phyloP scores from a whole-genome alignment of 75 land plant species.

The Larix kaempferi region DNA sequence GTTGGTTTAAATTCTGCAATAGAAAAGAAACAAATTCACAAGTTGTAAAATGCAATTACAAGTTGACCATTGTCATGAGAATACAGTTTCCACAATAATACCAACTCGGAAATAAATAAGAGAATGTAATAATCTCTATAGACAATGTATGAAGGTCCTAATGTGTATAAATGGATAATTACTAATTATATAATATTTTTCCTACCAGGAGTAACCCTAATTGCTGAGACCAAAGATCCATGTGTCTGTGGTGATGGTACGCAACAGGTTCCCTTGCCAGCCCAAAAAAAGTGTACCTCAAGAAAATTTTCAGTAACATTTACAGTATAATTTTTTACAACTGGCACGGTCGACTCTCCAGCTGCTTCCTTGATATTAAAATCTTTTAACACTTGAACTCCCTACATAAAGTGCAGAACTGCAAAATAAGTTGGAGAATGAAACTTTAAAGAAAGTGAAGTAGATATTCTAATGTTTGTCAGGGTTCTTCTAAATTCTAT shows the following conservation, averaged over 20 bases:
- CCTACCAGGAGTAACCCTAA: conserved; percentile 17
- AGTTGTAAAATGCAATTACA: too few relatives aligned
- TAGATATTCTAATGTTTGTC: background rate
- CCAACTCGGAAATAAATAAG: too few relatives aligned
- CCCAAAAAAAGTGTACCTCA: conserved; percentile 21
- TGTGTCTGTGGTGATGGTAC: conserved; percentile 11
- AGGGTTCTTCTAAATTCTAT: background rate
- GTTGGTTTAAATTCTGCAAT: background rate
- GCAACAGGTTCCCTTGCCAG: conserved; percentile 21
- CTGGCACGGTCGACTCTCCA: conserved; percentile 3
- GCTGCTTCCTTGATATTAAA: conserved; percentile 15
- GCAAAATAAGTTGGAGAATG: background rate
- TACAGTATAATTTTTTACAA: conserved; percentile 4
- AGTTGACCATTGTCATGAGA: too few relatives aligned
- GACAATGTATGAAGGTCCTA: background rate
- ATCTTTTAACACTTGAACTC: conserved; percentile 8
- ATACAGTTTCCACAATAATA: too few relatives aligned
- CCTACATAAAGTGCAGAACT: conserved; percentile 5
- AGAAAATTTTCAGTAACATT: conserved; percentile 15
- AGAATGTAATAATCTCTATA: background rate
- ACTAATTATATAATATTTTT: background rate
- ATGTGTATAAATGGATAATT: background rate
- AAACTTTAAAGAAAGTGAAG: background rate
- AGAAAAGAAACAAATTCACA: too few relatives aligned
- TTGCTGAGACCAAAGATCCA: conserved; percentile 24